Evolutionary conservation across 2,329 filamentous ascomycete species (phyloP).

Genomic region (Stemphylium lycopersici): DNA sequence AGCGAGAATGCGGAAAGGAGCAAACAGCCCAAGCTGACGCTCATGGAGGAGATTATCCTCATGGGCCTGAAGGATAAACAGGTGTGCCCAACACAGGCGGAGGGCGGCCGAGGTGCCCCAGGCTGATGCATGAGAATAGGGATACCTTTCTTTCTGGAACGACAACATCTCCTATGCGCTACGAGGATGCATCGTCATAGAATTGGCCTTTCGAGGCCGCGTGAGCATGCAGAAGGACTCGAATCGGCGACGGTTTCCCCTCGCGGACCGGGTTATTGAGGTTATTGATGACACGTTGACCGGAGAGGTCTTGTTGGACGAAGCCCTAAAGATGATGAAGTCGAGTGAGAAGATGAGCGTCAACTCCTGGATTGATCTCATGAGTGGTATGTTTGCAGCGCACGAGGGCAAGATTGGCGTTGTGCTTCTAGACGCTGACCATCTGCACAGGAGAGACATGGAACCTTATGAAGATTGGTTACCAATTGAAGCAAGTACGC

Average conservation of each 20-base stretch:
- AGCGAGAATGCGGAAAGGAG: constrained; percentile 94
- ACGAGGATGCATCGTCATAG: constrained; percentile 96
- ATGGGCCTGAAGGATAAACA: constrained; percentile 98
- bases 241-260: constrained; percentile 85
- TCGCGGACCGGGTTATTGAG: constrained; percentile 93
- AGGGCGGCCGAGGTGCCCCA: constrained; percentile 11
- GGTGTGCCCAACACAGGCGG: constrained; percentile 60
- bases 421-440: constrained; percentile 24
- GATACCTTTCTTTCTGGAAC: constrained; percentile 99
- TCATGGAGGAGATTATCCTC: constrained; percentile 98
- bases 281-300: constrained; percentile 96
- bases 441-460: constrained; percentile 82
- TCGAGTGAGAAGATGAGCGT: constrained; percentile 99
- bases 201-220: constrained; percentile 92
- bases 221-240: constrained; percentile 99
- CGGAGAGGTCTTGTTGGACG: constrained; percentile 94
- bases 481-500: constrained; percentile 98
- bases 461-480: constrained; percentile 99
- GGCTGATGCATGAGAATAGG: constrained; percentile 59
- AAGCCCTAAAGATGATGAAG: constrained; percentile 99
- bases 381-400: constrained; percentile 75
- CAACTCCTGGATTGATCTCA: constrained; percentile 96
- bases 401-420: not conserved
- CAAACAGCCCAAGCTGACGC: constrained; percentile 96
- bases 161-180: constrained; percentile 99